These are phyloP conservation scores for Ogataea glucozyma DNA, from an alignment of 805 yeast genomes.

Conservation along the genomic window DNA sequence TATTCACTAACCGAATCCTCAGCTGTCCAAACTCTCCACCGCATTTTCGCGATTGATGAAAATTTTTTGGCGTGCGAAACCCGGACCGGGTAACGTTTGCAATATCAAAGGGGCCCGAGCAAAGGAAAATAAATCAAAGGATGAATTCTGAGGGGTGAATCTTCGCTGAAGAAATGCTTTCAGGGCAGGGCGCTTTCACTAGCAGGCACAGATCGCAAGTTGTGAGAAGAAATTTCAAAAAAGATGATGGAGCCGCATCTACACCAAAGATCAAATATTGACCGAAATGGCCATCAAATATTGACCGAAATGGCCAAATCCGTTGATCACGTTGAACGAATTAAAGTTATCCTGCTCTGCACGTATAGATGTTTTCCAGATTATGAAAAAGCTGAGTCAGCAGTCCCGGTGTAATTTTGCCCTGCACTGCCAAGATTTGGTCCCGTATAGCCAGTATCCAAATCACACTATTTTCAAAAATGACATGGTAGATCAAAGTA, in stretches of 20 bases:
- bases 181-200: too few relatives aligned
- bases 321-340: too few relatives aligned
- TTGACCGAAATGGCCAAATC: too few relatives aligned
- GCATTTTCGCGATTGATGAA: slow-evolving; percentile 13
- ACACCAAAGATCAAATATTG: too few relatives aligned
- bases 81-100: slow-evolving; percentile 18
- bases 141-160: background rate
- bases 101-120: background rate
- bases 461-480: background rate
- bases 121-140: background rate
- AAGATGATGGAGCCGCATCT: too few relatives aligned
- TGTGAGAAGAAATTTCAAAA: too few relatives aligned
- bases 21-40: slow-evolving; percentile 4
- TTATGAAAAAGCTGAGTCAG: background rate
- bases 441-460: background rate
- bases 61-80: slow-evolving; percentile 20
- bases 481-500: background rate
- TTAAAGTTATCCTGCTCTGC: background rate
- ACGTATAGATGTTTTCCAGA: background rate
- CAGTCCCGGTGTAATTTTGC: background rate
- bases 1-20: slow-evolving; percentile 7
- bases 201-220: too few relatives aligned
- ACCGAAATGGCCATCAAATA: too few relatives aligned
- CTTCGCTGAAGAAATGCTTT: too few relatives aligned
- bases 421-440: slow-evolving; percentile 4